Evolutionary conservation across 768 basidiomycete genomes (phyloP).

Genomic region (Rhizopogon sp.): DNA sequence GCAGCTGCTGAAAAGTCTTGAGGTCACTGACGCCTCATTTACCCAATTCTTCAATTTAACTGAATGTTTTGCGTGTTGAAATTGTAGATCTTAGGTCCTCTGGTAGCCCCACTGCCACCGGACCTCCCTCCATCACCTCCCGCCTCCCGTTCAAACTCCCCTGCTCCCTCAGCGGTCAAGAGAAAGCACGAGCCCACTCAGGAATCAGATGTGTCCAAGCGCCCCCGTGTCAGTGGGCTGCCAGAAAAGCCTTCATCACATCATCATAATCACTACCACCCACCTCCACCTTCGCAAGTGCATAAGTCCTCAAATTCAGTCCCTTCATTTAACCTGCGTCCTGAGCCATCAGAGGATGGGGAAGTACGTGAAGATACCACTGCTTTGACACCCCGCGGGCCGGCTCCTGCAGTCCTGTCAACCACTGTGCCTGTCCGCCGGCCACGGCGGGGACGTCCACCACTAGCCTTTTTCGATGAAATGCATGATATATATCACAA

Average conservation of each 20-base stretch:
- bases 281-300: constrained; percentile 15
- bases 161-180: constrained; percentile 29
- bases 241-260: constrained; percentile 22
- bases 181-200: constrained; percentile 30
- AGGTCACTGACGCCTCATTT: constrained; percentile 25
- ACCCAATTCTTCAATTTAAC: constrained; percentile 2
- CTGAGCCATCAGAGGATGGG: constrained; percentile 43
- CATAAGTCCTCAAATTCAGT: constrained; percentile 18
- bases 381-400: constrained; percentile 14
- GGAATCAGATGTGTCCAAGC: constrained; percentile 25
- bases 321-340: constrained; percentile 23
- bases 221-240: constrained; percentile 22
- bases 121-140: constrained; percentile 43
- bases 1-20: constrained; percentile 34
- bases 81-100: constrained; percentile 35
- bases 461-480: constrained; percentile 45
- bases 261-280: constrained; percentile 22
- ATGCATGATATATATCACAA: constrained; percentile 68
- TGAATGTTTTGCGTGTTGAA: background rate
- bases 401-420: constrained; percentile 28
- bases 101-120: constrained; percentile 37
- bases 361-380: constrained; percentile 38
- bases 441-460: constrained; percentile 56
- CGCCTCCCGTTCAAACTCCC: constrained; percentile 38
- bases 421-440: constrained; percentile 55